phyloP scores from a whole-genome alignment of 495 filamentous ascomycete genomes.

The Evansstolkia leycettana region DNA sequence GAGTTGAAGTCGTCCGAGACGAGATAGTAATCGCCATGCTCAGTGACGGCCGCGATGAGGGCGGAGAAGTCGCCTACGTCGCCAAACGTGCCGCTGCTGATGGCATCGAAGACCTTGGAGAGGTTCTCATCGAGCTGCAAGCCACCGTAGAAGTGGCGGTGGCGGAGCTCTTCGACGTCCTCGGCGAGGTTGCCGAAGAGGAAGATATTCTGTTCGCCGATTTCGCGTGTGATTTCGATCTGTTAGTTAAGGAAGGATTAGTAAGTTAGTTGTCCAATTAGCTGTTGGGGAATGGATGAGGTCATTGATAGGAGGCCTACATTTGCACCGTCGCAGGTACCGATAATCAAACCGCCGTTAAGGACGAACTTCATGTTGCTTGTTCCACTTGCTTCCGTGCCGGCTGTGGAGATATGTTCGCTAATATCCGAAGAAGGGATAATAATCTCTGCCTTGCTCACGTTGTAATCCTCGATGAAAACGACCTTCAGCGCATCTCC shows the following conservation, averaged over 20 bases:
- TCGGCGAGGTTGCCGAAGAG: constrained; percentile 94
- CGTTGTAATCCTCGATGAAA: constrained; percentile 97
- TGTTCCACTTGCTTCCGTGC: constrained; percentile 64
- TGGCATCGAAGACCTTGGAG: constrained; percentile 67
- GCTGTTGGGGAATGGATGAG: background rate
- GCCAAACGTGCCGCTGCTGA: constrained; percentile 68
- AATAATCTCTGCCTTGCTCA: constrained; percentile 97
- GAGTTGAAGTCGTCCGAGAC: constrained; percentile 94
- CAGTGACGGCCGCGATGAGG: constrained; percentile 68
- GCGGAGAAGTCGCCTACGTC: constrained; percentile 62
- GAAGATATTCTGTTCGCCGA: constrained; percentile 94
- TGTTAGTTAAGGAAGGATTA: constrained; percentile 25
- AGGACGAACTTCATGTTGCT: constrained; percentile 99
- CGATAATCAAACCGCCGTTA: constrained; percentile 93
- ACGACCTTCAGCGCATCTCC: constrained; percentile 93
- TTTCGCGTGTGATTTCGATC: constrained; percentile 97
- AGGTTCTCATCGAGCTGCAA: constrained; percentile 70
- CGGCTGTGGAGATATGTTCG: constrained; percentile 97
- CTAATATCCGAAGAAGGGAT: constrained; percentile 89
- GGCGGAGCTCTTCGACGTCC: constrained; percentile 92
- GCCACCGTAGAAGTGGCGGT: constrained; percentile 71
- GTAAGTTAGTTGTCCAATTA: constrained; percentile 1
- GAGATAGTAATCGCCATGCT: constrained; percentile 94
- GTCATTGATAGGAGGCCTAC: constrained; percentile 40
- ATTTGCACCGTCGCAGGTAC: constrained; percentile 95